Conservation (phyloP, 306 rosid genomes). For the Vigna trinervia region DNA sequence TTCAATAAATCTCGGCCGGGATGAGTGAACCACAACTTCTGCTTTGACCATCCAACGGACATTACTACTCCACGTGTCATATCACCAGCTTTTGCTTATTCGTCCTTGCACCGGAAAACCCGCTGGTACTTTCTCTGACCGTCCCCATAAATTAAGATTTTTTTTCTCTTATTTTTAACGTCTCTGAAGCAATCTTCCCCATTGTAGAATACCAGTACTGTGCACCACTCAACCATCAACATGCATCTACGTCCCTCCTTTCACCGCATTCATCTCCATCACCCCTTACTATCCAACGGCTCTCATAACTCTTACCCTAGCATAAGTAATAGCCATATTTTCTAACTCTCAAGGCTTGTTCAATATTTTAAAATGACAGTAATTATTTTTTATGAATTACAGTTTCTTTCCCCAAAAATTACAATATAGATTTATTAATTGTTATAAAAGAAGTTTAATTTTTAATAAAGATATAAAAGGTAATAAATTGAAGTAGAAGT, state of each 20-base stretch:
- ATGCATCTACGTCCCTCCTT: conserved; percentile 30
- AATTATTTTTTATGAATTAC: too few relatives aligned
- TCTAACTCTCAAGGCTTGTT: too few relatives aligned
- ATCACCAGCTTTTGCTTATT: conserved; percentile 66
- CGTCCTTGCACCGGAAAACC: conserved; percentile 85
- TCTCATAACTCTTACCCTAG: not conserved
- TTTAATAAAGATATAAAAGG: too few relatives aligned
- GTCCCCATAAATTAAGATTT: conserved; percentile 42
- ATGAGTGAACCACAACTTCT: conserved; percentile 39
- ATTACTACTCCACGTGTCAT: conserved; percentile 55
- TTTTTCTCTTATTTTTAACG: conserved; percentile 38
- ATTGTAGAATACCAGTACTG: conserved; percentile 24
- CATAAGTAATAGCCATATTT: not conserved
- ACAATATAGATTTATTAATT: too few relatives aligned
- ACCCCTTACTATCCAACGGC: conserved; percentile 28
- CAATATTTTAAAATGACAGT: too few relatives aligned
- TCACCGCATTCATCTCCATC: conserved; percentile 36
- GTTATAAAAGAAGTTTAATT: too few relatives aligned
- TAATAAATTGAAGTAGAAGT: too few relatives aligned
- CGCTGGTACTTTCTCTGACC: conserved; percentile 67
- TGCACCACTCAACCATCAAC: conserved; percentile 21
- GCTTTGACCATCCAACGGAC: conserved; percentile 58
- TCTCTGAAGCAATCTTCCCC: conserved; percentile 36
- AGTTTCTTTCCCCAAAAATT: too few relatives aligned
- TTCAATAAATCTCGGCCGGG: conserved; percentile 56